Conservation (phyloP, 306 rosid species). For the Rubus idaeus region DNA sequence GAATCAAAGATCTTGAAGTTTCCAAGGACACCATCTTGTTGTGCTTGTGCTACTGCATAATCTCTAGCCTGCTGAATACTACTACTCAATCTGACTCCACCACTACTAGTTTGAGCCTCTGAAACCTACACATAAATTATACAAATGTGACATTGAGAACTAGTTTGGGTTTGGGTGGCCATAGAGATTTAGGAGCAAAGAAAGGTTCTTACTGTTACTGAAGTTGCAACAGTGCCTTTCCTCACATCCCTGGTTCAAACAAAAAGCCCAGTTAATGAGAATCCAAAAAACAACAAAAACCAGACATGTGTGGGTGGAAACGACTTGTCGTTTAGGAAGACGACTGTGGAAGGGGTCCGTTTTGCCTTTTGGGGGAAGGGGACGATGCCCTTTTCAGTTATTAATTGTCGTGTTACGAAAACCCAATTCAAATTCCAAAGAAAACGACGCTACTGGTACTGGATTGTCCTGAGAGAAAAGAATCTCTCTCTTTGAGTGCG, state of each 20-base stretch:
- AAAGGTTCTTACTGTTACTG: background rate
- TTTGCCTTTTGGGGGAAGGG: background rate
- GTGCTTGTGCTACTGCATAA: constrained; percentile 52
- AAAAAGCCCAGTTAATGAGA: background rate
- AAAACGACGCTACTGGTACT: constrained; percentile 7
- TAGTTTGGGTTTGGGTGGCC: background rate
- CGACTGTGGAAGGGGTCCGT: background rate
- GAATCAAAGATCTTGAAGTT: constrained; percentile 56
- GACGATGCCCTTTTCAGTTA: background rate
- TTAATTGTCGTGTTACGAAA: background rate
- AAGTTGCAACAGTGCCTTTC: too few species aligned
- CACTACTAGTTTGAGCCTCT: constrained; percentile 23
- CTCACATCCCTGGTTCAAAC: background rate
- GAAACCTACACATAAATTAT: constrained; percentile 23
- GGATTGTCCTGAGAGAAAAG: constrained; percentile 8
- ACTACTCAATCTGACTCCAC: constrained; percentile 22
- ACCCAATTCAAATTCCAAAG: background rate
- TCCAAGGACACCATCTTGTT: constrained; percentile 58
- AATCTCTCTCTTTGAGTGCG: background rate
- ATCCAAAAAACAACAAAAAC: background rate
- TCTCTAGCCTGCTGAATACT: constrained; percentile 47
- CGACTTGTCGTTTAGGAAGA: background rate
- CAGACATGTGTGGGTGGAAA: background rate
- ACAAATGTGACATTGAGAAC: background rate
- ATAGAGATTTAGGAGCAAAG: too few species aligned